Conservation (phyloP, 176 grass and related monocot species). For the Phoenix roebelenii region DNA sequence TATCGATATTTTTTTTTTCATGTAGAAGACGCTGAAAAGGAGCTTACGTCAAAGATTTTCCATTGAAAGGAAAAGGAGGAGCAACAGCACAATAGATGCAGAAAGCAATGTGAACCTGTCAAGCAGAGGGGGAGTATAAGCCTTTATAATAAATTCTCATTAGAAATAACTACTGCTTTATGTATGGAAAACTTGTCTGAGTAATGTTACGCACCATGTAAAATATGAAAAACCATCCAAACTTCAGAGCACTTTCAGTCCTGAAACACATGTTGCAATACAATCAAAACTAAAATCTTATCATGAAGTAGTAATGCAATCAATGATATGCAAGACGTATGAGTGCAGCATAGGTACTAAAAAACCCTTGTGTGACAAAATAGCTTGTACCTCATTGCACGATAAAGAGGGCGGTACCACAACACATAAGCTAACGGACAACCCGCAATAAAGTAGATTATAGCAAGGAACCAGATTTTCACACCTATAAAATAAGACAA, state of each 20-base stretch:
- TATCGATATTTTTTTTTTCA: too few relatives aligned
- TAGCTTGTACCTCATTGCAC: constrained; percentile 61
- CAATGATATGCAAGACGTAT: too few relatives aligned
- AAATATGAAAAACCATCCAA: constrained; percentile 91
- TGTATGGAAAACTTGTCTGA: too few relatives aligned
- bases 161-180: too few relatives aligned
- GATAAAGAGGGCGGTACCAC: constrained; percentile 93
- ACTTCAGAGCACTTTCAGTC: constrained; percentile 90
- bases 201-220: constrained; percentile 51
- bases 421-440: constrained; percentile 74
- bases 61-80: constrained; percentile 9
- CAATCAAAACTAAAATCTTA: constrained; percentile 8
- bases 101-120: constrained; percentile 9
- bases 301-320: background rate
- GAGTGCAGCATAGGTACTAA: too few relatives aligned
- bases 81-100: constrained; percentile 8
- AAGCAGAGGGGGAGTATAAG: background rate
- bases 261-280: constrained; percentile 35
- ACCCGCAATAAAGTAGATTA: constrained; percentile 94
- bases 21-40: too few relatives aligned
- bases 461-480: constrained; percentile 85
- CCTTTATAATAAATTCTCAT: too few relatives aligned
- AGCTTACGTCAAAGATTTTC: constrained; percentile 14
- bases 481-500: constrained; percentile 35
- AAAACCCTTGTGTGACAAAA: background rate